Percentiles rank a stretch among this genome's conserved stretches.
Evolutionary conservation across 257 asterid genomes (phyloP).

Genomic region (Pogostemon cablin): DNA sequence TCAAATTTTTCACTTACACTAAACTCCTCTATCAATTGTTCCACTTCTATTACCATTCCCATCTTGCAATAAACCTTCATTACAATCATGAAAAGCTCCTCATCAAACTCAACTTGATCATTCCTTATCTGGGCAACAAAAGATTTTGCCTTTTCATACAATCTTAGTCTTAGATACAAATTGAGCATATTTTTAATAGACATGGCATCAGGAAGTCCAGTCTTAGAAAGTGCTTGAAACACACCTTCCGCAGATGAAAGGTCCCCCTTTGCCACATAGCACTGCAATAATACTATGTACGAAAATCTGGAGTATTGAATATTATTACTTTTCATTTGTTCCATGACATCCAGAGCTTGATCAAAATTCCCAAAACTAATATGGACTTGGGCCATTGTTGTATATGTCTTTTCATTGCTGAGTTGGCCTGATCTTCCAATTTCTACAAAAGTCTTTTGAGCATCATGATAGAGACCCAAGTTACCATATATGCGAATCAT

Average conservation of each 20-base stretch:
- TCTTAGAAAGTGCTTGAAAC: constrained; percentile 60
- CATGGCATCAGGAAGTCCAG: constrained; percentile 65
- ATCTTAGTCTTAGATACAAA: constrained; percentile 60
- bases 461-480: constrained; percentile 92
- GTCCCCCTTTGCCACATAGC: constrained; percentile 67
- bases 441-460: constrained; percentile 70
- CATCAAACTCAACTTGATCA: constrained; percentile 63
- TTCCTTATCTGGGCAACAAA: constrained; percentile 65
- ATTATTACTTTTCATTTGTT: constrained; percentile 65
- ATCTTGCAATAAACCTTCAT: constrained; percentile 70
- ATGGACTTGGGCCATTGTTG: constrained; percentile 96
- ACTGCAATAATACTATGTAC: constrained; percentile 57
- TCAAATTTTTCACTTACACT: constrained; percentile 41
- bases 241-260: constrained; percentile 73
- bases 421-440: constrained; percentile 64
- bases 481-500: constrained; percentile 94
- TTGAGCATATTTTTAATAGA: constrained; percentile 66
- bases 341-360: constrained; percentile 75
- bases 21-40: constrained; percentile 56
- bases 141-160: constrained; percentile 67
- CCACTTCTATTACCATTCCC: constrained; percentile 74
- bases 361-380: constrained; percentile 62
- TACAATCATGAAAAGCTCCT: constrained; percentile 65
- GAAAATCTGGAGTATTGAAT: constrained; percentile 67
- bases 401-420: constrained; percentile 67